phyloP scores from a whole-genome alignment of 495 filamentous ascomycete species.

The Aspergillus indologenus region DNA sequence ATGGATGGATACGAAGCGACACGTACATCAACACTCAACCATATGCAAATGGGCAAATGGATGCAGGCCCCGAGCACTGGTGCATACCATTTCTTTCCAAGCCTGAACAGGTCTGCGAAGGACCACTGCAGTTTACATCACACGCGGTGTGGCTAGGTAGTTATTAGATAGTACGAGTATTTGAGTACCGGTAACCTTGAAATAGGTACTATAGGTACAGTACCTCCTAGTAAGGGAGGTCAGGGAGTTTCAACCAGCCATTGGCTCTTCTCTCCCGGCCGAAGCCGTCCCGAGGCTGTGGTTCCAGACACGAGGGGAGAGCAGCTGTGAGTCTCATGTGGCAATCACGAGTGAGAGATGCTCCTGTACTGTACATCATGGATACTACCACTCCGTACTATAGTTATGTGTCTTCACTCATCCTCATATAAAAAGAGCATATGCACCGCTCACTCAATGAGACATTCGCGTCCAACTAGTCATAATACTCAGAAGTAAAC shows the following conservation, averaged over 20 bases:
- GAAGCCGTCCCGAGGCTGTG: slow-evolving; percentile 3
- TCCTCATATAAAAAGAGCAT: not conserved
- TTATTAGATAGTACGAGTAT: not conserved
- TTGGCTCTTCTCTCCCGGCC: not conserved
- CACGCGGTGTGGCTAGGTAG: too few species aligned
- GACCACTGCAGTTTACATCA: too few species aligned
- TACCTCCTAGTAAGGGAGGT: too few species aligned
- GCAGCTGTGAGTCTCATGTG: not conserved
- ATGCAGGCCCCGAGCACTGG: not conserved
- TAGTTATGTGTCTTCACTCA: not conserved
- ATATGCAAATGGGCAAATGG: not conserved
- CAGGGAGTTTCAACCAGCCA: too few species aligned
- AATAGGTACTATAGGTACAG: not conserved
- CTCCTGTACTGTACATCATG: too few species aligned
- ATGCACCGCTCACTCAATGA: too few species aligned
- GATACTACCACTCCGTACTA: too few species aligned
- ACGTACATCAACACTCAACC: not conserved
- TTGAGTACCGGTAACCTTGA: too few species aligned
- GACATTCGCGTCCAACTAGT: too few species aligned
- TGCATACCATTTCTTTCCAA: too few species aligned
- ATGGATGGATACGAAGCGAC: slow-evolving; percentile 2
- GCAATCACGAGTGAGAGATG: too few species aligned
- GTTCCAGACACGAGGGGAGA: not conserved
- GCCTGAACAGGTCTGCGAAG: too few species aligned
- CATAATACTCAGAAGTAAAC: not conserved